A percentile compares a stretch with the other conserved stretches of the same genome.
Evolutionary conservation across 2,329 filamentous ascomycete genomes (phyloP).

Genomic region (Beauveria medogensis): DNA sequence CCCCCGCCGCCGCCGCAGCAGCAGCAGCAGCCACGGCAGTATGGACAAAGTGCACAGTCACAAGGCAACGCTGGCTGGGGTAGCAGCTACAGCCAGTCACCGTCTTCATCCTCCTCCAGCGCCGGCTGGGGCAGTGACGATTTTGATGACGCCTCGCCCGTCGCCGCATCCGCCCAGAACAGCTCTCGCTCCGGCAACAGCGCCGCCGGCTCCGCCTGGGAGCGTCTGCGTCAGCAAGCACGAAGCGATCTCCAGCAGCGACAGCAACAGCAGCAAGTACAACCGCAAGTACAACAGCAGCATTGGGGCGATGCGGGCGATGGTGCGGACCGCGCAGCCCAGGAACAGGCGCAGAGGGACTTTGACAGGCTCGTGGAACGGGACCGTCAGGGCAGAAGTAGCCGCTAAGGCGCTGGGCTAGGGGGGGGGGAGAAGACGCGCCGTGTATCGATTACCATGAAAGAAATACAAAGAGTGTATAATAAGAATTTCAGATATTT

Average conservation of each 20-base stretch:
- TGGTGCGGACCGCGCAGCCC: conserved; percentile 31
- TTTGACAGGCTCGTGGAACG: conserved; percentile 42
- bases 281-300: background rate
- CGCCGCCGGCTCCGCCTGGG: conserved; percentile 33
- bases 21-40: background rate
- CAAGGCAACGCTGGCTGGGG: conserved; percentile 6
- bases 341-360: conserved; percentile 40
- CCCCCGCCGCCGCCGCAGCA: background rate
- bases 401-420: conserved; percentile 11
- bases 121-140: conserved; percentile 21
- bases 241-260: background rate
- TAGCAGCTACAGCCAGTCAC: background rate
- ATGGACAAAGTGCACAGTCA: background rate
- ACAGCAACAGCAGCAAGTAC: conserved; percentile 1
- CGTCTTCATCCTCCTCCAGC: background rate
- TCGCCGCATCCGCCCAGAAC: conserved; percentile 24
- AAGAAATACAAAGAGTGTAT: background rate
- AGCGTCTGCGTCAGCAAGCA: conserved; percentile 33
- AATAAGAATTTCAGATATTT: background rate
- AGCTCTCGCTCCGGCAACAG: conserved; percentile 13
- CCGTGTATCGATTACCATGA: background rate
- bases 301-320: conserved; percentile 21
- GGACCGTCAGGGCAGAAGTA: conserved; percentile 29
- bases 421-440: background rate
- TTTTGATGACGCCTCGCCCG: conserved; percentile 37